Percentiles rank a stretch among this genome's conserved stretches.
phyloP scores from a whole-genome alignment of 768 basidiomycete species.

The Pleurotus sapidus region DNA sequence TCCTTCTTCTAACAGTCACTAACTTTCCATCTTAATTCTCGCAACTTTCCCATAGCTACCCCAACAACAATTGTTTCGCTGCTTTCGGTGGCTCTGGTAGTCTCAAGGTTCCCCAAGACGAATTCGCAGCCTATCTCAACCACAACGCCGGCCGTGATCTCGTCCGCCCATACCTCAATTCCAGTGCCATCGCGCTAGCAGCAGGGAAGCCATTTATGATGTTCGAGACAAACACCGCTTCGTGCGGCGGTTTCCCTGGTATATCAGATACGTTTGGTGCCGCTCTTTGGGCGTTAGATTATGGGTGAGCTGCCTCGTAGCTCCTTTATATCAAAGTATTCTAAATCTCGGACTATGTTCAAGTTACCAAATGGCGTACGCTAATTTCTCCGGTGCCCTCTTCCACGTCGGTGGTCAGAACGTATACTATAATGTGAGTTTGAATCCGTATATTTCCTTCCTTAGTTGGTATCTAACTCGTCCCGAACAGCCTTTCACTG shows the following conservation, averaged over 20 bases:
- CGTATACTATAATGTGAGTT: constrained; percentile 58
- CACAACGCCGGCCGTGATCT: constrained; percentile 54
- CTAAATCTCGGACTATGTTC: background rate
- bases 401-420: constrained; percentile 63
- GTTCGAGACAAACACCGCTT: constrained; percentile 72
- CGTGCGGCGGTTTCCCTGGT: constrained; percentile 67
- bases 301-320: constrained; percentile 20
- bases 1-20: too few relatives aligned
- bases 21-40: too few relatives aligned
- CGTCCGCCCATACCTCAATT: constrained; percentile 49
- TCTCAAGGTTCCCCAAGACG: constrained; percentile 37
- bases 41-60: constrained; percentile 40
- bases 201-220: constrained; percentile 50
- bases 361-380: constrained; percentile 49
- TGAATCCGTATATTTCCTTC: constrained; percentile 9
- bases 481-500: constrained; percentile 52
- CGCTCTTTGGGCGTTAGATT: constrained; percentile 64
- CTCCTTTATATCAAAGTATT: background rate
- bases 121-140: constrained; percentile 60
- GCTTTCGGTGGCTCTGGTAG: constrained; percentile 39
- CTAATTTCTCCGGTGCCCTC: constrained; percentile 48
- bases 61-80: constrained; percentile 57
- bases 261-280: constrained; percentile 61
- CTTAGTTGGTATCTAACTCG: constrained; percentile 39
- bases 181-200: constrained; percentile 39